Conservation (phyloP, 2,329 filamentous ascomycete genomes). For the Escovopsis sp. region DNA sequence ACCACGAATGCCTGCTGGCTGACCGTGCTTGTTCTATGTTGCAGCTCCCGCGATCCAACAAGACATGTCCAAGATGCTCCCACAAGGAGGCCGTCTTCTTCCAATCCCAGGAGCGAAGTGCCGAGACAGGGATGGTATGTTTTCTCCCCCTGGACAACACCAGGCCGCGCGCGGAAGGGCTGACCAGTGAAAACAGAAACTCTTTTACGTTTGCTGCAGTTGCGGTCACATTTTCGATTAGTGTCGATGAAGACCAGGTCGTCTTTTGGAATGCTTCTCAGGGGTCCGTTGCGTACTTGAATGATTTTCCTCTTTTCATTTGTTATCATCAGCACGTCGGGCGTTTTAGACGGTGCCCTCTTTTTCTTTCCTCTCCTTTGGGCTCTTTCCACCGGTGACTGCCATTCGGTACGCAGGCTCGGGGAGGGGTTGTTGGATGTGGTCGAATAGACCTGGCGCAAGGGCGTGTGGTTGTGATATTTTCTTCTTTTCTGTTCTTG, state of each 20-base stretch:
- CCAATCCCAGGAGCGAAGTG: slow-evolving; percentile 93
- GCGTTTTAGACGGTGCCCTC: too few relatives aligned
- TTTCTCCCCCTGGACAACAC: not conserved
- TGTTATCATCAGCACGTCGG: too few relatives aligned
- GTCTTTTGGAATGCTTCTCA: too few relatives aligned
- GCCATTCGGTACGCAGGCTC: too few relatives aligned
- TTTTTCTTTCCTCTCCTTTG: too few relatives aligned
- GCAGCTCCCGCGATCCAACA: slow-evolving; percentile 82
- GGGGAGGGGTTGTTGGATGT: too few relatives aligned
- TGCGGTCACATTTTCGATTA: slow-evolving; percentile 77
- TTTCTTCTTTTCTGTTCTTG: too few relatives aligned
- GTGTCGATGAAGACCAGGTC: slow-evolving; percentile 10
- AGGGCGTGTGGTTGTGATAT: too few relatives aligned
- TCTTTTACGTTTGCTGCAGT: slow-evolving; percentile 85
- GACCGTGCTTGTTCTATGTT: slow-evolving; percentile 24
- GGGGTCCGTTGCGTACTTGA: not conserved
- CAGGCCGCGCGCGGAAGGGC: not conserved
- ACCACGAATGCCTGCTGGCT: slow-evolving; percentile 21
- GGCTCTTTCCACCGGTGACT: too few relatives aligned
- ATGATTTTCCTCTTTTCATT: too few relatives aligned
- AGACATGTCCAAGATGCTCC: slow-evolving; percentile 69
- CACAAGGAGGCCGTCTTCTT: slow-evolving; percentile 94
- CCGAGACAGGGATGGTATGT: slow-evolving; percentile 94
- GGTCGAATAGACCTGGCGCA: too few relatives aligned
- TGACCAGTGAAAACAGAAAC: slow-evolving; percentile 41